phyloP scores from a whole-genome alignment of 179 eudicot genomes.

The Silene noctiflora region DNA sequence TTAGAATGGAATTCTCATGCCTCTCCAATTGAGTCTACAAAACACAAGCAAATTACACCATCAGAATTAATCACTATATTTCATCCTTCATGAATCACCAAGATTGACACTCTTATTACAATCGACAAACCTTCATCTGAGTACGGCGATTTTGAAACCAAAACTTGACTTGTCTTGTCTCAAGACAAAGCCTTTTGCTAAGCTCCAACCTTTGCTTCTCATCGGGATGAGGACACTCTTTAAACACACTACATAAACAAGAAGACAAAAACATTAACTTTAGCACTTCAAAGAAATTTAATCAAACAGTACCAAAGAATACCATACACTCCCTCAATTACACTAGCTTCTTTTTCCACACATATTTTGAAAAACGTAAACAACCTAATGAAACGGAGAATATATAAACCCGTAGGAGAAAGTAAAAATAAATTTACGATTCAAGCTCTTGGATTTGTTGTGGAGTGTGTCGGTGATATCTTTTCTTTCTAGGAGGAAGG shows the following conservation, averaged over 20 bases:
- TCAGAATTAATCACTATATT: neutral
- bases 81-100: neutral
- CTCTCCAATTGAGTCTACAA: conserved; percentile 94
- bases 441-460: conserved; percentile 99
- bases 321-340: too few relatives aligned
- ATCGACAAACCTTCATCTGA: conserved; percentile 75
- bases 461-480: conserved; percentile 99
- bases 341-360: too few relatives aligned
- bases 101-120: neutral
- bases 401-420: neutral
- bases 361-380: neutral
- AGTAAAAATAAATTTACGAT: conserved; percentile 41
- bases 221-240: conserved; percentile 99
- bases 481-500: conserved; percentile 67
- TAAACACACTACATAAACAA: conserved; percentile 57
- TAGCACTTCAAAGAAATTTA: too few relatives aligned
- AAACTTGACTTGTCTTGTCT: conserved; percentile 90
- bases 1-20: conserved; percentile 83
- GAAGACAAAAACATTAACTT: too few relatives aligned
- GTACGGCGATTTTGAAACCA: conserved; percentile 99
- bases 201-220: conserved; percentile 97
- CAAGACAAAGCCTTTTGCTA: conserved; percentile 78
- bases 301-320: too few relatives aligned
- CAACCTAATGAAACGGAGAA: neutral
- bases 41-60: neutral